These are phyloP conservation scores for Phytophthora meadii DNA, from an alignment of 352 stramenopile species.

Conservation along the genomic window DNA sequence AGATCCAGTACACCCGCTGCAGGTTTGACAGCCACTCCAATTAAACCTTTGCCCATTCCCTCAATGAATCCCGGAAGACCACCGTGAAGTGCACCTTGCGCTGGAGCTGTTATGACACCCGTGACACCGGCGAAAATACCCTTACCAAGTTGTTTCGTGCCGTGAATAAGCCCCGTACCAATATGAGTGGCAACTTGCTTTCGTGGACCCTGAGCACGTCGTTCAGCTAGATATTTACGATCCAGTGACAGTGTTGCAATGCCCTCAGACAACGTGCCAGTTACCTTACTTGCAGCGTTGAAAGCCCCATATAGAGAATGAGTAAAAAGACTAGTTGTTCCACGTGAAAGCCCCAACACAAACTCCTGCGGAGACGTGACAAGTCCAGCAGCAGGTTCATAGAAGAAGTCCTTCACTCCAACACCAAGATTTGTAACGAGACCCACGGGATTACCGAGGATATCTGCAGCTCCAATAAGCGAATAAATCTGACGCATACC, in stretches of 20 bases:
- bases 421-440: slow-evolving; percentile 89
- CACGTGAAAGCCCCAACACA: slow-evolving; percentile 85
- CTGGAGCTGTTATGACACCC: slow-evolving; percentile 91
- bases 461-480: slow-evolving; percentile 86
- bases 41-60: slow-evolving; percentile 86
- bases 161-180: slow-evolving; percentile 84
- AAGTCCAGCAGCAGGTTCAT: slow-evolving; percentile 91
- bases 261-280: slow-evolving; percentile 90
- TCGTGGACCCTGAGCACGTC: slow-evolving; percentile 72
- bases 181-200: slow-evolving; percentile 88
- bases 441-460: slow-evolving; percentile 91
- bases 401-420: slow-evolving; percentile 95
- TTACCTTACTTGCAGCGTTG: slow-evolving; percentile 94
- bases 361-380: slow-evolving; percentile 91
- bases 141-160: slow-evolving; percentile 91
- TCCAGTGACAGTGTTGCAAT: slow-evolving; percentile 92
- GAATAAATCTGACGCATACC: slow-evolving; percentile 85
- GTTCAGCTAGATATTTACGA: slow-evolving; percentile 85
- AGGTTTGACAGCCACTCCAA: slow-evolving; percentile 90
- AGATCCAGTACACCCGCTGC: slow-evolving; percentile 87
- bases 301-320: slow-evolving; percentile 93
- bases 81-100: slow-evolving; percentile 89
- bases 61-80: slow-evolving; percentile 91
- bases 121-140: slow-evolving; percentile 91
- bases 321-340: slow-evolving; percentile 89